These are phyloP conservation scores for Metschnikowia koreensis DNA, from an alignment of 805 yeast genomes.

Conservation along the genomic window DNA sequence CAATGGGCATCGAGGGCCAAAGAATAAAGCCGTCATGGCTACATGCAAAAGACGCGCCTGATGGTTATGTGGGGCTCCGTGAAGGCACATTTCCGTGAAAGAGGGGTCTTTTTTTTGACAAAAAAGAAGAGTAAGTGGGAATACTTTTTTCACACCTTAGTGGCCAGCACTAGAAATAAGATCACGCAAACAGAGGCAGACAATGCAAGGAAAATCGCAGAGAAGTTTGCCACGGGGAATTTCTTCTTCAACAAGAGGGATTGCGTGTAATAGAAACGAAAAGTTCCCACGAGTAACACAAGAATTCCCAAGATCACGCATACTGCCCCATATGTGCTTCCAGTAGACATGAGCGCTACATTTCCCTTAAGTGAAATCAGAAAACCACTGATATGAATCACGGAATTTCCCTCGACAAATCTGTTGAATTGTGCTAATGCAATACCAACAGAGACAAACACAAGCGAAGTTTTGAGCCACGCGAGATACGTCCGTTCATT, in stretches of 20 bases:
- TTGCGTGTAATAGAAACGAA: conserved; percentile 14
- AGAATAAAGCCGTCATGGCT: conserved; percentile 28
- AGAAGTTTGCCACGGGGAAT: conserved; percentile 12
- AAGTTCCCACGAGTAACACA: conserved; percentile 9
- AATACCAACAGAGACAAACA: conserved; percentile 16
- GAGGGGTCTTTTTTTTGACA: too few relatives aligned
- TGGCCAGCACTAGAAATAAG: conserved; percentile 8
- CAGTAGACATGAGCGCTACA: neutral
- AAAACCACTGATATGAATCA: conserved; percentile 2
- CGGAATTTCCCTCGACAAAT: conserved; percentile 6
- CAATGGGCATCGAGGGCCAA: conserved; percentile 39
- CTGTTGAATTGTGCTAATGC: conserved; percentile 15
- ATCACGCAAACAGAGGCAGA: conserved; percentile 1
- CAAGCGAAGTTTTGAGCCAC: conserved; percentile 20
- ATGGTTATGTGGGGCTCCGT: conserved; percentile 20
- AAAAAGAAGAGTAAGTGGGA: too few relatives aligned
- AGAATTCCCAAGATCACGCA: conserved; percentile 13
- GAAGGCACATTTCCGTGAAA: conserved; percentile 14
- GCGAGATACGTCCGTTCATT: conserved; percentile 20
- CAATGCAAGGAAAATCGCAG: conserved; percentile 2
- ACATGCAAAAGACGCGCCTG: conserved; percentile 26
- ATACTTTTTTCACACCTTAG: conserved; percentile 1
- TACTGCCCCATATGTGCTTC: conserved; percentile 10
- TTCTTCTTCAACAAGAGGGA: conserved; percentile 3
- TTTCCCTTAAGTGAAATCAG: conserved; percentile 1